Evolutionary conservation across 1,139 yeast genomes (phyloP), one percentile per base, ranked within the genome.

Genomic region (Suhomyces panamericanus): DNA sequence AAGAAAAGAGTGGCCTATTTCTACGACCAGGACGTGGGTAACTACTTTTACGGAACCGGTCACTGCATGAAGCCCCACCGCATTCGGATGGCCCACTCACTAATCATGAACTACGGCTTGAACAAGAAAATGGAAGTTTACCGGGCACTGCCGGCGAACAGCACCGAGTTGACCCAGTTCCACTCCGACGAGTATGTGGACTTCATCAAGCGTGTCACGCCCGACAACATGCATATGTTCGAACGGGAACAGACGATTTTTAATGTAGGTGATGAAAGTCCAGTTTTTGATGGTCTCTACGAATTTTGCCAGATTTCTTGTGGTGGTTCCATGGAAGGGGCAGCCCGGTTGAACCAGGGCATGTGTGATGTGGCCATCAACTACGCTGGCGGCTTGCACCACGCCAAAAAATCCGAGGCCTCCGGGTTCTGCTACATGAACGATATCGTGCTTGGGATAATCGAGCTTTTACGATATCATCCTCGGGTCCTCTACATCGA

Each of bases 61-160:
- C 99, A 93, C 66, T 96, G 97, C 44, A 91, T 91, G 98, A 93
- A 93, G 62, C 98, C 98, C 24, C 98, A 91, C 65, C 83, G 98
- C 62, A 91, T 93, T 74, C 85, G 98, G 80, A 91, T 91, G 98
- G 95, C 98, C 12, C 98, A 93, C 66, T 87, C 96, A 17, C 76
- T 93, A 58, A 87, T 93, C 57, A 93, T 93, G 98, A 93, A 93
- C 70, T 93, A 93, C 62, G 99, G 97, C 4, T 76, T 93, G 47
- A 90, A 93, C 73, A 89, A 91, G 67, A 87, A 91, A 68, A 93
- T 93, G 97, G 98, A 93, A 65, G 91, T 93, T 41, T 91, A 91
- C 66, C 72, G 95, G 45, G 98, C 98, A 36, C 91, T 90, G 66
- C 98, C 98, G 0, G 99, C 99, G 26, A 88, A 97, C 20, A 87